Evolutionary conservation across 306 rosid species (phyloP).

Genomic region (Dalbergia cultrata): DNA sequence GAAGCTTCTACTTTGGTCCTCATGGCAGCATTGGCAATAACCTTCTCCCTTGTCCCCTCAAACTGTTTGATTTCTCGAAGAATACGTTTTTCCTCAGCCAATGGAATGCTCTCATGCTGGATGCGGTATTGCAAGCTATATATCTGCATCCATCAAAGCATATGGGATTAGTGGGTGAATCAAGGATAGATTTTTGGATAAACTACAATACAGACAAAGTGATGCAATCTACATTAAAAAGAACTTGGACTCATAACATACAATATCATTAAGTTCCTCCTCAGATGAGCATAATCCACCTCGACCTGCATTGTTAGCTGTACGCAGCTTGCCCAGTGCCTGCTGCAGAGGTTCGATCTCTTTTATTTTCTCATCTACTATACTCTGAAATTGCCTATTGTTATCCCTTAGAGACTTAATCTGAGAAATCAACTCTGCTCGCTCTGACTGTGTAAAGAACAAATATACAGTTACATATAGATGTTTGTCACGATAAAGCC

Average conservation of each 20-base stretch:
- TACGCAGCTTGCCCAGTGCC: constrained; percentile 83
- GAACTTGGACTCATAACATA: constrained; percentile 48
- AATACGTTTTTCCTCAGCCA: constrained; percentile 83
- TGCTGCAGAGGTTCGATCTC: constrained; percentile 88
- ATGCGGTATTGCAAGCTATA: constrained; percentile 73
- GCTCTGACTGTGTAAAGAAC: constrained; percentile 60
- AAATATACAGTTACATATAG: constrained; percentile 14
- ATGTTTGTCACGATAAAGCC: not conserved
- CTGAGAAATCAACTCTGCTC: constrained; percentile 70
- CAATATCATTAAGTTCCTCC: constrained; percentile 76
- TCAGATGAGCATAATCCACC: constrained; percentile 85
- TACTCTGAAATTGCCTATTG: constrained; percentile 62
- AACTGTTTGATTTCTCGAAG: constrained; percentile 86
- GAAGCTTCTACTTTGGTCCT: constrained; percentile 80
- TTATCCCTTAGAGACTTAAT: constrained; percentile 73
- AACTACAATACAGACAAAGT: constrained; percentile 14
- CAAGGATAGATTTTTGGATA: constrained; percentile 10
- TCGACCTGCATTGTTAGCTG: constrained; percentile 63
- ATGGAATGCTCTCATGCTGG: constrained; percentile 94
- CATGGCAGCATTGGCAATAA: constrained; percentile 75
- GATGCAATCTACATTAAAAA: constrained; percentile 33
- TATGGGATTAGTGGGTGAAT: constrained; percentile 7
- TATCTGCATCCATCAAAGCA: constrained; percentile 65
- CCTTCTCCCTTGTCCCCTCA: constrained; percentile 88
- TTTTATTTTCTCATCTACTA: constrained; percentile 76